phyloP scores from a whole-genome alignment of 768 basidiomycete species.

The Pulveroboletus sp. region DNA sequence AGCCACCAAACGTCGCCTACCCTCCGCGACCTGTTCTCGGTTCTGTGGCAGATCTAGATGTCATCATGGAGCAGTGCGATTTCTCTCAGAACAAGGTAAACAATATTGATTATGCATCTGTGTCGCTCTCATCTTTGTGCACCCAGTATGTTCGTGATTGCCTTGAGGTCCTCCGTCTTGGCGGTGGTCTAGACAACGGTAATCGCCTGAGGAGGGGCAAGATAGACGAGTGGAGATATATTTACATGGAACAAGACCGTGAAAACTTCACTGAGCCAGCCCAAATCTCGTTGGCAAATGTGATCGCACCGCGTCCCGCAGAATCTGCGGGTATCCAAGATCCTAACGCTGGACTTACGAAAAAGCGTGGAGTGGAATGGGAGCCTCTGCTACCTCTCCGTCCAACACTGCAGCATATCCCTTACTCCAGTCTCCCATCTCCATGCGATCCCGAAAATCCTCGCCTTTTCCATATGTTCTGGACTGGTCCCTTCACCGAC shows the following conservation, averaged over 20 bases:
- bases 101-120: neutral
- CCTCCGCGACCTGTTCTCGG: conserved; percentile 84
- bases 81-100: conserved; percentile 73
- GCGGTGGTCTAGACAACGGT: conserved; percentile 82
- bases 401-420: conserved; percentile 47
- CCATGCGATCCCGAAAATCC: conserved; percentile 84
- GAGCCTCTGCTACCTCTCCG: conserved; percentile 48
- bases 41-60: conserved; percentile 84
- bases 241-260: conserved; percentile 64
- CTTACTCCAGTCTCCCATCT: conserved; percentile 50
- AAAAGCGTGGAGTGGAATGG: conserved; percentile 58
- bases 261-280: conserved; percentile 36
- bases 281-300: conserved; percentile 29
- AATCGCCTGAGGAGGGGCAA: conserved; percentile 69
- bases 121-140: conserved; percentile 9
- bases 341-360: conserved; percentile 50
- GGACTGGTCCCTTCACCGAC: conserved; percentile 98
- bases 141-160: conserved; percentile 94
- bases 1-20: conserved; percentile 64
- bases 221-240: conserved; percentile 82
- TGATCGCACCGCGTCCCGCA: conserved; percentile 28
- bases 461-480: conserved; percentile 97
- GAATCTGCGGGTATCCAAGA: conserved; percentile 35
- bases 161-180: conserved; percentile 88
- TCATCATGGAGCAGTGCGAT: conserved; percentile 89